Conservation (phyloP, 805 yeast genomes). For the Saccharomycopsis fodiens region DNA sequence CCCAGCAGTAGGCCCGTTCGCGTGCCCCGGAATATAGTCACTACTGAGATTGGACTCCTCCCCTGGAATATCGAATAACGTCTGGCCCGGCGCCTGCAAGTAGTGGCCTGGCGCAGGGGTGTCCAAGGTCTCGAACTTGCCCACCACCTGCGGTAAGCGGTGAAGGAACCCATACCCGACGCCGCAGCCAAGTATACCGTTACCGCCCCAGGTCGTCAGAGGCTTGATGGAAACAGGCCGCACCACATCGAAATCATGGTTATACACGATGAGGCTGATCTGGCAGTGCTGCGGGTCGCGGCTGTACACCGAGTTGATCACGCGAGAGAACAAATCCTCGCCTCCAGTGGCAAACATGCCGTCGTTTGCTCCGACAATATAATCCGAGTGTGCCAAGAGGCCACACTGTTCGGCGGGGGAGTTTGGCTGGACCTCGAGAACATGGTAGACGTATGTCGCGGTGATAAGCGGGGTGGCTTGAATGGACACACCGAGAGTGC, state of each 20-base stretch:
- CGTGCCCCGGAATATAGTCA: slow-evolving; percentile 19
- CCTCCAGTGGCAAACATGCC: slow-evolving; percentile 85
- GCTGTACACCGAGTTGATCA: slow-evolving; percentile 48
- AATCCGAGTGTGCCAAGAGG: slow-evolving; percentile 77
- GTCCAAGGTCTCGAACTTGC: slow-evolving; percentile 15
- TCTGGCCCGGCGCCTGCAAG: slow-evolving; percentile 20
- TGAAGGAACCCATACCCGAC: slow-evolving; percentile 91
- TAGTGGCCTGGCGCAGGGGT: slow-evolving; percentile 27
- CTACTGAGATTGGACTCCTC: slow-evolving; percentile 9
- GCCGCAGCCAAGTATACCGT: slow-evolving; percentile 84
- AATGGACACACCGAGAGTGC: slow-evolving; percentile 54
- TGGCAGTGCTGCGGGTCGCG: slow-evolving; percentile 30
- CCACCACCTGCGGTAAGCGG: slow-evolving; percentile 64
- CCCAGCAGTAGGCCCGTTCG: background rate
- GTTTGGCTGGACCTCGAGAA: slow-evolving; percentile 60
- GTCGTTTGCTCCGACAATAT: slow-evolving; percentile 79
- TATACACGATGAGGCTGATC: slow-evolving; percentile 66
- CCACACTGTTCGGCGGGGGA: slow-evolving; percentile 84
- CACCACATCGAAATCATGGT: slow-evolving; percentile 77
- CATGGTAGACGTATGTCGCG: slow-evolving; percentile 82
- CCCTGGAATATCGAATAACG: slow-evolving; percentile 12
- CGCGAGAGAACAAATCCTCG: slow-evolving; percentile 65
- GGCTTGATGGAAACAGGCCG: slow-evolving; percentile 82
- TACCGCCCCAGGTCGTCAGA: slow-evolving; percentile 71
- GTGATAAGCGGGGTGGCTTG: slow-evolving; percentile 73